Evolutionary conservation across 2,329 filamentous ascomycete species (phyloP).

Genomic region (Trichophyton rubrum): DNA sequence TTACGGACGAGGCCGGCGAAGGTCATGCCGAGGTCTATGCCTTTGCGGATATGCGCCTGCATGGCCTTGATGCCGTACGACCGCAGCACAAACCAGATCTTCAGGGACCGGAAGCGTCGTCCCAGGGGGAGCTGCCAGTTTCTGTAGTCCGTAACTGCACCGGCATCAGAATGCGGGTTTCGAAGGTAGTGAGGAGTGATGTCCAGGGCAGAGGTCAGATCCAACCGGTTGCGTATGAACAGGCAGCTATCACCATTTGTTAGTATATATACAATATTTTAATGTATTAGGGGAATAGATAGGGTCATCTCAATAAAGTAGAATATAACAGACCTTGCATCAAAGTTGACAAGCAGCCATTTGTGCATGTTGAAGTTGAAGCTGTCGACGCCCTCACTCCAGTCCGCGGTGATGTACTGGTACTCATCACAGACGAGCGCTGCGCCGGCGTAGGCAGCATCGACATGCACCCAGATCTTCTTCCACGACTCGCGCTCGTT

Average conservation of each 20-base stretch:
- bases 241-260: conserved; percentile 49
- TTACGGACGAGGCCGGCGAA: conserved; percentile 51
- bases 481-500: conserved; percentile 36
- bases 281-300: conserved; percentile 8
- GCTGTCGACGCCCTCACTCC: conserved; percentile 58
- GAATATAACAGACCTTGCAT: conserved; percentile 39
- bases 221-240: conserved; percentile 60
- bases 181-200: conserved; percentile 71
- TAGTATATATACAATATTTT: background rate
- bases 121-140: conserved; percentile 97
- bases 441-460: conserved; percentile 83
- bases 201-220: conserved; percentile 67
- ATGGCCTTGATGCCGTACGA: conserved; percentile 69
- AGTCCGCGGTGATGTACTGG: conserved; percentile 51
- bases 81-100: conserved; percentile 89
- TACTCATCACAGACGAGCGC: conserved; percentile 73
- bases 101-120: conserved; percentile 72
- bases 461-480: conserved; percentile 78
- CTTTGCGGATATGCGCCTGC: conserved; percentile 57
- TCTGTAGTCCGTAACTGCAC: conserved; percentile 83
- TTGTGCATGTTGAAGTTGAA: conserved; percentile 98
- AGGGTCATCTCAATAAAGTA: no score
- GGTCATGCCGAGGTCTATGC: conserved; percentile 54
- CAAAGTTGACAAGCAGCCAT: conserved; percentile 91
- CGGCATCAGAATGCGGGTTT: conserved; percentile 67